Evolutionary conservation across 2,329 filamentous ascomycete species (phyloP), one percentile per base, ranked within the genome.

Genomic region (Geosmithia flava): DNA sequence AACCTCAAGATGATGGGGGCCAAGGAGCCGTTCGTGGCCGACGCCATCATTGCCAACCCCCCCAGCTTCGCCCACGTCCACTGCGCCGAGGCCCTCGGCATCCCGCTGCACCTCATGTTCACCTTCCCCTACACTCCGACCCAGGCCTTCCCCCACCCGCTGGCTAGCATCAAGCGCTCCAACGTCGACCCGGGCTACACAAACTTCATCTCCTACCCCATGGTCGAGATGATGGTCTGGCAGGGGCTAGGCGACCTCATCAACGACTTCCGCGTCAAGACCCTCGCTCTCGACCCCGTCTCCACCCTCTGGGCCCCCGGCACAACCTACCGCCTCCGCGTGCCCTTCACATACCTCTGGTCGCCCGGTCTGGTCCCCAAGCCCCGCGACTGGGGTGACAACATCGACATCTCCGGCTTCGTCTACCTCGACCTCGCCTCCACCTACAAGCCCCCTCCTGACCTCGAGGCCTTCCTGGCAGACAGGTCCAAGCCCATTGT

Each of bases 171-270:
- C 62, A 85, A 83, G 57, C 75, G 75, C 51, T 80, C 75, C 16
- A 87, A 87, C 53, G 76, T 87, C 8, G 83, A 89, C 55, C 71
- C 76, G 1, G 79, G 78, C 19, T 86, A 87, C 58, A 80, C 82
- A 13, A 93, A 91, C 62, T 88, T 87, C 58, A 87, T 91, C 60
- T 84, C 79, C 2, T 93, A 90, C 58, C 81, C 84, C 0, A 65
- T 91, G 37, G 84, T 91, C 1, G 86, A 91, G 59, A 83, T 87
- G 78, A 87, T 91, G 75, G 85, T 88, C 1, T 95, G 89, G 89
- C 88, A 95, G 62, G 90, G 89, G 0, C 70, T 91, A 1, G 86
- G 86, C 2, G 86, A 90, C 59, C 66, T 91, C 27, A 76, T 91
- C 53, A 91, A 91, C 57, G 70, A 78, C 27, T 88, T 90, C 55